phyloP scores from a whole-genome alignment of 495 filamentous ascomycete genomes.

The Bacidia gigantensis region DNA sequence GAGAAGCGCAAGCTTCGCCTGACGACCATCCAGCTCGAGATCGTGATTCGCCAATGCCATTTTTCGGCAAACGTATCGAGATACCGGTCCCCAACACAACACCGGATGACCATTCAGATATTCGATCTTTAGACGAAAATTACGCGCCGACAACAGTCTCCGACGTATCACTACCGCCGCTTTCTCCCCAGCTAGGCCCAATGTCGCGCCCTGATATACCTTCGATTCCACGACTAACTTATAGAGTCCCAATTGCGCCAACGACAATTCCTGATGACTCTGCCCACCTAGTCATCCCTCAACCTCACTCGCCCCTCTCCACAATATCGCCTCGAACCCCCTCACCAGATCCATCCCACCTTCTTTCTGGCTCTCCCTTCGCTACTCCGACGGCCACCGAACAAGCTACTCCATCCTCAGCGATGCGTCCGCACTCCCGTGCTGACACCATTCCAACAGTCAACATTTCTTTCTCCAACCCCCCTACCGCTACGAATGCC shows the following conservation, averaged over 20 bases:
- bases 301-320: not conserved
- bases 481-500: not conserved
- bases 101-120: not conserved
- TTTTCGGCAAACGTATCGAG: slow-evolving; percentile 4
- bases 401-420: not conserved
- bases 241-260: not conserved
- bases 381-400: not conserved
- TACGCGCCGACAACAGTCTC: not conserved
- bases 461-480: not conserved
- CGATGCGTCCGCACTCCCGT: not conserved
- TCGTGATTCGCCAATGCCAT: slow-evolving; percentile 8
- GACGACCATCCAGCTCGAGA: not conserved
- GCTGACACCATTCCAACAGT: not conserved
- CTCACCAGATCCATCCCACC: not conserved
- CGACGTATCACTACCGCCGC: not conserved
- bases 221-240: not conserved
- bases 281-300: not conserved
- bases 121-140: not conserved
- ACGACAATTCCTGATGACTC: not conserved
- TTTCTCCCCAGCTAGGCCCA: not conserved
- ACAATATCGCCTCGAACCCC: not conserved
- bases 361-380: not conserved
- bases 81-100: slow-evolving; percentile 3
- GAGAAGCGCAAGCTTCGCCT: not conserved
- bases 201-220: not conserved